Percentiles rank a stretch among this genome's conserved stretches.
phyloP scores from a whole-genome alignment of 2,329 filamentous ascomycete species.

The Colletotrichum liriopes region DNA sequence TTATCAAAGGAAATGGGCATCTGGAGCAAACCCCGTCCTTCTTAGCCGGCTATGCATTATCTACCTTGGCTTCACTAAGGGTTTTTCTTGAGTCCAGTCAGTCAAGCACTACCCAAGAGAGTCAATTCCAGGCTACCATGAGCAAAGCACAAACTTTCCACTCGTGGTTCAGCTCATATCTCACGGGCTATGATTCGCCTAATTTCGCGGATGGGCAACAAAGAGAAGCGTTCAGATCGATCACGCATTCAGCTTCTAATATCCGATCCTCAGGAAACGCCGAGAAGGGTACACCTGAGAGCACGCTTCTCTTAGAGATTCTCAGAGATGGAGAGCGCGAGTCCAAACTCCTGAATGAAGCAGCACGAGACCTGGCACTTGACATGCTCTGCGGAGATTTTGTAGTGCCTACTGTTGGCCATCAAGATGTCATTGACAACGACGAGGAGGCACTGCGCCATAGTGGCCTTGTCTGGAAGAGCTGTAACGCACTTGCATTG shows the following conservation, averaged over 20 bases:
- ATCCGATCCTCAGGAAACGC: slow-evolving; percentile 80
- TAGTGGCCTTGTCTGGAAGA: slow-evolving; percentile 81
- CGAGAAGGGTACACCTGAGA: slow-evolving; percentile 80
- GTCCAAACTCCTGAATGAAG: slow-evolving; percentile 76
- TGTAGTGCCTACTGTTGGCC: slow-evolving; percentile 68
- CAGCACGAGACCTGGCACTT: slow-evolving; percentile 80
- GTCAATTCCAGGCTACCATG: slow-evolving; percentile 83
- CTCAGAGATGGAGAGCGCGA: slow-evolving; percentile 79
- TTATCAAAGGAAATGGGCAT: slow-evolving; percentile 77
- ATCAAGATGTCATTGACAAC: slow-evolving; percentile 75
- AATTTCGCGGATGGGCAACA: slow-evolving; percentile 65
- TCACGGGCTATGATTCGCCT: slow-evolving; percentile 74
- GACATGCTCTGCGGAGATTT: slow-evolving; percentile 84
- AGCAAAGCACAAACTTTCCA: slow-evolving; percentile 83
- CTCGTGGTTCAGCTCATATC: slow-evolving; percentile 81
- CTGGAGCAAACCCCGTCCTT: slow-evolving; percentile 80
- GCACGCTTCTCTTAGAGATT: slow-evolving; percentile 83
- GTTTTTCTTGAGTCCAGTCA: slow-evolving; percentile 83
- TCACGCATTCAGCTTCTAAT: slow-evolving; percentile 78
- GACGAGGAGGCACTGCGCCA: slow-evolving; percentile 76
- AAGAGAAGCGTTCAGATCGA: slow-evolving; percentile 73
- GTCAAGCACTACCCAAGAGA: slow-evolving; percentile 87
- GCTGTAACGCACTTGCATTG: slow-evolving; percentile 75
- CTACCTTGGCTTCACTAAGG: slow-evolving; percentile 83
- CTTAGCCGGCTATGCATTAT: slow-evolving; percentile 84